Percentiles rank a stretch among this genome's conserved stretches.
phyloP scores from a whole-genome alignment of 805 yeast genomes.

The Saccharomycopsis sp. region DNA sequence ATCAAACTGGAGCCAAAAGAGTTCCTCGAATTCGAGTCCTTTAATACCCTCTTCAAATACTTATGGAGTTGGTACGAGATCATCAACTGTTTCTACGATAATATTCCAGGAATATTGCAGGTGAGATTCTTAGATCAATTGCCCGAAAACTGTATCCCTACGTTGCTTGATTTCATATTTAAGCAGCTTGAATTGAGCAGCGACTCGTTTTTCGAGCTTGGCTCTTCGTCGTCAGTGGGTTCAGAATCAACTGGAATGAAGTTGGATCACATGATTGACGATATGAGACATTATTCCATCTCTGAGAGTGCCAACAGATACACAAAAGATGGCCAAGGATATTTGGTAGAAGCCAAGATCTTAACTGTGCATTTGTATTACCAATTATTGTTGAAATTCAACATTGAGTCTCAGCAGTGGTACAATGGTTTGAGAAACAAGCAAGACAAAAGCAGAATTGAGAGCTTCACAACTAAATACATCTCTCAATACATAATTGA shows the following conservation, averaged over 20 bases:
- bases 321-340: neutral
- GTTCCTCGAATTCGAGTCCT: conserved; percentile 32
- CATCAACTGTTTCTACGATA: conserved; percentile 53
- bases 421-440: conserved; percentile 62
- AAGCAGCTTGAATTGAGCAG: conserved; percentile 40
- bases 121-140: conserved; percentile 50
- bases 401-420: conserved; percentile 61
- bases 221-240: too few species aligned
- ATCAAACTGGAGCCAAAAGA: conserved; percentile 30
- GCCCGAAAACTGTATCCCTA: conserved; percentile 40
- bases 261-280: too few species aligned
- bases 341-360: conserved; percentile 33
- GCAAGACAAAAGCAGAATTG: conserved; percentile 53
- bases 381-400: conserved; percentile 42
- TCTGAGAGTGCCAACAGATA: neutral
- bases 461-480: conserved; percentile 50
- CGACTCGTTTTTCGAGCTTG: neutral
- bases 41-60: conserved; percentile 32
- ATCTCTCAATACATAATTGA: conserved; percentile 61
- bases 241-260: too few species aligned
- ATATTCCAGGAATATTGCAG: conserved; percentile 58
- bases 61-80: conserved; percentile 67
- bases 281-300: neutral
- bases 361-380: conserved; percentile 47
- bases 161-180: conserved; percentile 48